Conservation (phyloP, 441 rosid genomes). For the Syzygium syzygioides region DNA sequence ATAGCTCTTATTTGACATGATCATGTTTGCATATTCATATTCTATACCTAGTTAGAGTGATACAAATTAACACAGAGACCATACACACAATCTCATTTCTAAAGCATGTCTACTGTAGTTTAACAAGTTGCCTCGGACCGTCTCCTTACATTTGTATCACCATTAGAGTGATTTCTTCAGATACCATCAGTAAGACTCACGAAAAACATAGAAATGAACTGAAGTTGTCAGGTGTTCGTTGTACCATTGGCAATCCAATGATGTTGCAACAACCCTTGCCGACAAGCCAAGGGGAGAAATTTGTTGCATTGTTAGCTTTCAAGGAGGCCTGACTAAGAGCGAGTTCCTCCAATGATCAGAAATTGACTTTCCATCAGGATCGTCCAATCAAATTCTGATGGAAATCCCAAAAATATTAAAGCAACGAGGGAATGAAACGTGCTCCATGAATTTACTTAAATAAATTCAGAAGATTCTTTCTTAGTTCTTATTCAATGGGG, state of each 20-base stretch:
- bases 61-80: background rate
- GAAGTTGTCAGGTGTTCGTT: background rate
- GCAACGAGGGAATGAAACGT: background rate
- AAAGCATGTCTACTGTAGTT: background rate
- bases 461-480: background rate
- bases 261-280: background rate
- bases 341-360: background rate
- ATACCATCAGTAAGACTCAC: background rate
- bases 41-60: background rate
- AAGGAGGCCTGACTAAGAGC: background rate
- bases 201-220: background rate
- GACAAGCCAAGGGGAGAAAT: background rate
- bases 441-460: background rate
- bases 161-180: background rate
- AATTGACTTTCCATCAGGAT: background rate
- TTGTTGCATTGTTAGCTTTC: background rate
- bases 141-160: background rate
- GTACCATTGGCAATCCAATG: background rate
- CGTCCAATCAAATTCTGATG: background rate
- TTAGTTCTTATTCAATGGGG: background rate
- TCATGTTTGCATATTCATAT: background rate
- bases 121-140: background rate
- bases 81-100: background rate
- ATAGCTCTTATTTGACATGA: background rate
- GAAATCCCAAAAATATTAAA: background rate